Evolutionary conservation across 2,329 filamentous ascomycete genomes (phyloP).

Genomic region (Paecilomyces fulvus): DNA sequence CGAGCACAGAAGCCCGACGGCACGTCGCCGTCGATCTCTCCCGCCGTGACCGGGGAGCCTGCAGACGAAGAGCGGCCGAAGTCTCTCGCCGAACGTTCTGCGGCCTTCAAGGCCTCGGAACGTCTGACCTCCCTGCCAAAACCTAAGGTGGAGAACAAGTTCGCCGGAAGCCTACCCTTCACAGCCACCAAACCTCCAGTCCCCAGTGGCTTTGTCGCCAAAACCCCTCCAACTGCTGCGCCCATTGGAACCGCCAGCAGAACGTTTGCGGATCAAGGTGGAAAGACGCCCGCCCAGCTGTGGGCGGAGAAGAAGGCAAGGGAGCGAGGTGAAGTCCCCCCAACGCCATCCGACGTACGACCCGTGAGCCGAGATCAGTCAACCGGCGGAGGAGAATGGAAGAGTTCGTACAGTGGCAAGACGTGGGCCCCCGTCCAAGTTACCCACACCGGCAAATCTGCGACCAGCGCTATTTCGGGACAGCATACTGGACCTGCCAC

Average conservation of each 20-base stretch:
- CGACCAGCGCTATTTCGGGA: constrained; percentile 42
- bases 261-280: constrained; percentile 88
- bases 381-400: constrained; percentile 71
- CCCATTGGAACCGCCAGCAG: constrained; percentile 70
- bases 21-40: constrained; percentile 28
- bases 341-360: constrained; percentile 37
- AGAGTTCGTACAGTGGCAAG: constrained; percentile 85
- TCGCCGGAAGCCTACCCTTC: constrained; percentile 64
- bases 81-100: constrained; percentile 65
- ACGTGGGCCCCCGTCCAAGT: constrained; percentile 80
- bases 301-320: constrained; percentile 97
- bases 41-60: constrained; percentile 35
- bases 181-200: constrained; percentile 82
- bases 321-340: constrained; percentile 51
- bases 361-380: constrained; percentile 57
- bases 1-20: constrained; percentile 60
- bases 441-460: constrained; percentile 58
- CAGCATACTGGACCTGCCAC: constrained; percentile 56
- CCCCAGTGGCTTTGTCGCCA: constrained; percentile 59
- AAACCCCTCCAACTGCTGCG: constrained; percentile 50
- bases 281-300: constrained; percentile 91
- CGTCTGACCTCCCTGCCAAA: constrained; percentile 83
- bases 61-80: constrained; percentile 47
- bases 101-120: constrained; percentile 65
- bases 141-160: constrained; percentile 88